Evolutionary conservation across 2,329 filamentous ascomycete genomes (phyloP).

Genomic region (Aspergillus pseudonomiae): DNA sequence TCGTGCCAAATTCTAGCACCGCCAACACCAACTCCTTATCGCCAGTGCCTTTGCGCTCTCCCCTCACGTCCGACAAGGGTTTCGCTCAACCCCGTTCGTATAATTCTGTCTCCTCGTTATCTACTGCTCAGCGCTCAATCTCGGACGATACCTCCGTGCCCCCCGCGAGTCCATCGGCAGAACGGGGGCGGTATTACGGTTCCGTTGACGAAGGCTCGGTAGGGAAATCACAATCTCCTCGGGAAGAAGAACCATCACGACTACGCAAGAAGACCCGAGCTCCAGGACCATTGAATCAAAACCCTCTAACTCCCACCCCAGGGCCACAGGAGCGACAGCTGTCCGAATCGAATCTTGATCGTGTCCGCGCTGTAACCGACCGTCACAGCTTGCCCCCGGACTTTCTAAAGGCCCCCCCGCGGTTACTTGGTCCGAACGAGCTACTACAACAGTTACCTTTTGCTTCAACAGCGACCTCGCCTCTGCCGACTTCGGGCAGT

Average conservation of each 20-base stretch:
- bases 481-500: slow-evolving; percentile 25
- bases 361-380: slow-evolving; percentile 16
- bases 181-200: slow-evolving; percentile 9
- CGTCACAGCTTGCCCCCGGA: slow-evolving; percentile 21
- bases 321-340: neutral
- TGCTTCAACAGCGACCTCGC: slow-evolving; percentile 23
- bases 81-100: slow-evolving; percentile 11
- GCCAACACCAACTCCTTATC: slow-evolving; percentile 9
- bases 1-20: slow-evolving; percentile 14
- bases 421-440: slow-evolving; percentile 28
- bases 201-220: slow-evolving; percentile 8
- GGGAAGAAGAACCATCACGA: slow-evolving; percentile 2
- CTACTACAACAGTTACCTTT: slow-evolving; percentile 8
- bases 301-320: neutral
- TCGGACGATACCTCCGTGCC: slow-evolving; percentile 2
- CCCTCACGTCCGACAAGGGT: slow-evolving; percentile 4
- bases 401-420: slow-evolving; percentile 25
- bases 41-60: slow-evolving; percentile 5
- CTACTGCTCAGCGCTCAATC: neutral
- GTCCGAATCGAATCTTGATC: slow-evolving; percentile 13
- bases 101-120: slow-evolving; percentile 7
- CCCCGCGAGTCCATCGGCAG: slow-evolving; percentile 4
- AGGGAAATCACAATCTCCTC: slow-evolving; percentile 1
- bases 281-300: neutral
- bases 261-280: neutral